These are phyloP conservation scores for Tetrapisispora pingtungensis DNA, from an alignment of 805 yeast genomes.

Conservation along the genomic window DNA sequence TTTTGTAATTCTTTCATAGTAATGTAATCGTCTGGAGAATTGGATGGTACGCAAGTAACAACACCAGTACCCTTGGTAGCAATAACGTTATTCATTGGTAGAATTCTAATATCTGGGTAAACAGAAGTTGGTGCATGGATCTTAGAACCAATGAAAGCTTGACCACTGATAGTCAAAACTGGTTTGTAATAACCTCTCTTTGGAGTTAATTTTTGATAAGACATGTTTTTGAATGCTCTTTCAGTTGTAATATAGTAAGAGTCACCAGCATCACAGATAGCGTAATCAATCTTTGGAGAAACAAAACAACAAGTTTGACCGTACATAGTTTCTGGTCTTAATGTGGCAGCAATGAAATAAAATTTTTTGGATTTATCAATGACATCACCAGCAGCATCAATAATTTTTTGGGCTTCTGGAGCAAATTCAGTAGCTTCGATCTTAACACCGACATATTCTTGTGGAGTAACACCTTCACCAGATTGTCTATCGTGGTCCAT, in stretches of 20 bases:
- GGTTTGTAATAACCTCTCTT: conserved; percentile 68
- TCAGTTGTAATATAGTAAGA: conserved; percentile 77
- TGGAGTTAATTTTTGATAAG: conserved; percentile 88
- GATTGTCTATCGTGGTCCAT: conserved; percentile 97
- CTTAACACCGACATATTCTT: conserved; percentile 91
- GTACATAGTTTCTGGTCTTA: conserved; percentile 98
- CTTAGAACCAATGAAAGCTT: conserved; percentile 71
- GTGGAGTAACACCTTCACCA: conserved; percentile 96
- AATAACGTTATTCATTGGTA: conserved; percentile 96
- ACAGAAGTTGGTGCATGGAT: conserved; percentile 77
- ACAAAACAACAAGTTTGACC: conserved; percentile 98
- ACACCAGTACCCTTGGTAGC: conserved; percentile 98
- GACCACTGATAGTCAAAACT: conserved; percentile 53
- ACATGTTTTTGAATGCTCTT: conserved; percentile 96
- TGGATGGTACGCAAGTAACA: conserved; percentile 98
- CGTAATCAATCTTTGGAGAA: conserved; percentile 87
- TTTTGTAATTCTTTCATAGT: conserved; percentile 74
- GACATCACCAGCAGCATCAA: conserved; percentile 21
- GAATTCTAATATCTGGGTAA: conserved; percentile 59
- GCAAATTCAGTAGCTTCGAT: conserved; percentile 57
- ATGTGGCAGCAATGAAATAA: conserved; percentile 87
- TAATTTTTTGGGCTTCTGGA: conserved; percentile 33
- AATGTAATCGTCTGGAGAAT: conserved; percentile 94
- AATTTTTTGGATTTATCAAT: conserved; percentile 50
- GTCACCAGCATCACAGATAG: conserved; percentile 77